A percentile compares a stretch with the other conserved stretches of the same genome.
These are phyloP conservation scores for Parsonsia alboflavescens DNA, from an alignment of 257 asterid species.

Conservation along the genomic window DNA sequence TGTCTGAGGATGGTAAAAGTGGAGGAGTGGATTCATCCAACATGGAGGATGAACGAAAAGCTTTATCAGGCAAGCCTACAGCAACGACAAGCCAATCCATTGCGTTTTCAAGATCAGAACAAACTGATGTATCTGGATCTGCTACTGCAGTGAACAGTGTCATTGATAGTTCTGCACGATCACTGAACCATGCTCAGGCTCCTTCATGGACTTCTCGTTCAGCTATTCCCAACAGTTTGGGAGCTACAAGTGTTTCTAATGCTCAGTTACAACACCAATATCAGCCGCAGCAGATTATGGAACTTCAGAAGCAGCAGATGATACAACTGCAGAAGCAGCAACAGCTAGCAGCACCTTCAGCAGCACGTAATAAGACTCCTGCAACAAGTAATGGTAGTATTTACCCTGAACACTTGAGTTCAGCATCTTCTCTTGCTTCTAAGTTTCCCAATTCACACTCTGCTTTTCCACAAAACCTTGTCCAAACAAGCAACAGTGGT, in stretches of 20 bases:
- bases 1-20: slow-evolving; percentile 53
- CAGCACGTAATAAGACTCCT: slow-evolving; percentile 44
- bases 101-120: slow-evolving; percentile 62
- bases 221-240: slow-evolving; percentile 27
- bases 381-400: slow-evolving; percentile 40
- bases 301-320: slow-evolving; percentile 45
- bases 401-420: slow-evolving; percentile 58
- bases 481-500: slow-evolving; percentile 45
- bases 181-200: slow-evolving; percentile 35
- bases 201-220: slow-evolving; percentile 46
- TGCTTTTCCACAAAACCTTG: slow-evolving; percentile 62
- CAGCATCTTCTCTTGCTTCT: slow-evolving; percentile 40
- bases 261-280: slow-evolving; percentile 55
- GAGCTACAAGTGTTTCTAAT: slow-evolving; percentile 36
- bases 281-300: slow-evolving; percentile 38
- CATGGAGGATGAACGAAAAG: slow-evolving; percentile 62
- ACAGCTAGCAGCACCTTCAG: slow-evolving; percentile 27
- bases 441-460: slow-evolving; percentile 50
- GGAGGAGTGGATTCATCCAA: slow-evolving; percentile 45
- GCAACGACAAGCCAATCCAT: slow-evolving; percentile 58
- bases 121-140: slow-evolving; percentile 39
- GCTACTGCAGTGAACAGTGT: slow-evolving; percentile 37
- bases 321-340: slow-evolving; percentile 49
- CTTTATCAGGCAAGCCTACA: slow-evolving; percentile 33
- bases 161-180: slow-evolving; percentile 51